Conservation (phyloP, 805 yeast genomes). For the Scheffersomyces spartinae region DNA sequence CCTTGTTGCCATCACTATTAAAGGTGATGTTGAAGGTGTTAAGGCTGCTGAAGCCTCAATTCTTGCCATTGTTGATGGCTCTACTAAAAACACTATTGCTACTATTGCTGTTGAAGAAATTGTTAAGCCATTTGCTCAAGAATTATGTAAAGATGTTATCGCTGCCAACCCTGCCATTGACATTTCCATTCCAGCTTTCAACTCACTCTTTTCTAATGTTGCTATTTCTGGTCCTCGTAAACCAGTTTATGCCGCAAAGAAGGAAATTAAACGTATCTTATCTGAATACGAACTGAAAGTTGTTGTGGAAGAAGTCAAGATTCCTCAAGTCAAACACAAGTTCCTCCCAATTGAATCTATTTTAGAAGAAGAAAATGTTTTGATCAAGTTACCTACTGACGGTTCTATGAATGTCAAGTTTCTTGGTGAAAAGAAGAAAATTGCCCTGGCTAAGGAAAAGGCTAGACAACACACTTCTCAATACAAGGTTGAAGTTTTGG, state of each 20-base stretch:
- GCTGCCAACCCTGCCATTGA: slow-evolving; percentile 16
- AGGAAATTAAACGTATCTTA: slow-evolving; percentile 34
- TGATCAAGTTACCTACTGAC: slow-evolving; percentile 42
- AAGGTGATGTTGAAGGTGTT: slow-evolving; percentile 73
- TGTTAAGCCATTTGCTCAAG: slow-evolving; percentile 35
- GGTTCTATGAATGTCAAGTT: slow-evolving; percentile 43
- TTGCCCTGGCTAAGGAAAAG: slow-evolving; percentile 48
- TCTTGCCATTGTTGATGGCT: slow-evolving; percentile 60
- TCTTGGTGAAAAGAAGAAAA: slow-evolving; percentile 46
- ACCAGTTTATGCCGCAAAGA: slow-evolving; percentile 43
- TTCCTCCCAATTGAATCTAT: slow-evolving; percentile 49
- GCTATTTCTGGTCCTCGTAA: slow-evolving; percentile 64
- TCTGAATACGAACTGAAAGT: slow-evolving; percentile 34
- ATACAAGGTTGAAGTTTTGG: slow-evolving; percentile 55
- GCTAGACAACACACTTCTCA: slow-evolving; percentile 53
- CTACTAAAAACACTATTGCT: slow-evolving; percentile 47
- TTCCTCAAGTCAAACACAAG: slow-evolving; percentile 61
- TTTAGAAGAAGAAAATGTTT: slow-evolving; percentile 42
- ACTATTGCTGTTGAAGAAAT: slow-evolving; percentile 34
- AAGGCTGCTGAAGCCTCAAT: slow-evolving; percentile 62
- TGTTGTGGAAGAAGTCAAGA: slow-evolving; percentile 41
- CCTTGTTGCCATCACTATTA: slow-evolving; percentile 50
- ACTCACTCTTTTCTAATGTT: slow-evolving; percentile 28
- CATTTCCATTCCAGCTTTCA: slow-evolving; percentile 22
- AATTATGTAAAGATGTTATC: slow-evolving; percentile 8